Conservation (phyloP, 257 asterid species). For the Salvia splendens region DNA sequence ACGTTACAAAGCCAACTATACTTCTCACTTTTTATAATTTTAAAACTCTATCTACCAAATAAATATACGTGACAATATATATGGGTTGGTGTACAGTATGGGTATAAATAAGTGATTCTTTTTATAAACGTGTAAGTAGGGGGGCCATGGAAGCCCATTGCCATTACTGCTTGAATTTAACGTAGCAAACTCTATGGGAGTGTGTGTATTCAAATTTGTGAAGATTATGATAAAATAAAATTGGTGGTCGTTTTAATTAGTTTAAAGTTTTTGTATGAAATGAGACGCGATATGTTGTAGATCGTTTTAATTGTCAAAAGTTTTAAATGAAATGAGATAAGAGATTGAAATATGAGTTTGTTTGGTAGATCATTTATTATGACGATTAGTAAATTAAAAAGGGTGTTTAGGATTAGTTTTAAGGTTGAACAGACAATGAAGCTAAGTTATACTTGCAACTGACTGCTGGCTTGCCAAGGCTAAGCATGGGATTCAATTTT, state of each 20-base stretch:
- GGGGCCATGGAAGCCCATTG: neutral
- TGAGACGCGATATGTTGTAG: too few species aligned
- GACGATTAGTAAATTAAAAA: neutral
- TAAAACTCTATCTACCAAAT: too few species aligned
- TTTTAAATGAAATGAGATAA: too few species aligned
- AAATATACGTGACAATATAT: too few species aligned
- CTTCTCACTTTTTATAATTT: too few species aligned
- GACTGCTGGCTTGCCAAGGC: constrained; percentile 56
- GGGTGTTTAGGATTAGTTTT: neutral
- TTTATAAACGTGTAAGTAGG: neutral
- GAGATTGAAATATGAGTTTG: too few species aligned
- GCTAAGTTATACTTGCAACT: constrained; percentile 42
- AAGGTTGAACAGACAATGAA: constrained; percentile 49
- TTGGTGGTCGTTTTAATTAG: too few species aligned
- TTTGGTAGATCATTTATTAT: too few species aligned
- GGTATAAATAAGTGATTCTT: neutral
- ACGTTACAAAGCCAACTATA: neutral
- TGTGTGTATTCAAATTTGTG: neutral
- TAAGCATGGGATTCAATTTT: constrained; percentile 49
- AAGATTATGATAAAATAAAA: neutral
- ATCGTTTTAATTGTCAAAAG: too few species aligned
- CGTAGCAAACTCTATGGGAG: neutral
- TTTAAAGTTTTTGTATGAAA: too few species aligned
- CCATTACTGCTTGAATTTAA: neutral
- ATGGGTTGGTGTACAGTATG: too few species aligned